Percentiles rank a stretch among this genome's conserved stretches.
Evolutionary conservation across 352 stramenopile species (phyloP).

Genomic region (Phytophthora pistaciae): DNA sequence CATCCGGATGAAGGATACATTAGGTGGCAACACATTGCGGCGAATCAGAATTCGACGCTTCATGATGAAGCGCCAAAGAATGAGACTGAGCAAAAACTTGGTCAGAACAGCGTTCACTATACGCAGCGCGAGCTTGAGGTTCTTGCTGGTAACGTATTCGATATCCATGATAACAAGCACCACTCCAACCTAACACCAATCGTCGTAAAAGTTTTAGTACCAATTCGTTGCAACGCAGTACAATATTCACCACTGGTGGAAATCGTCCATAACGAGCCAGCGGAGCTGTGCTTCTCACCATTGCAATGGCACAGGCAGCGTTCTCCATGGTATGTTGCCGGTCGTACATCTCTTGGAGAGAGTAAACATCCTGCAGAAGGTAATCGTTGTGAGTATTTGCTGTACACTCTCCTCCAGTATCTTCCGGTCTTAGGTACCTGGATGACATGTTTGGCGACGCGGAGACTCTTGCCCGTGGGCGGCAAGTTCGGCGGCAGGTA

Average conservation of each 20-base stretch:
- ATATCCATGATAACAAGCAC: constrained; percentile 79
- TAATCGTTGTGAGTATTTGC: neutral
- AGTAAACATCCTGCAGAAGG: constrained; percentile 59
- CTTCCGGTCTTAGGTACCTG: constrained; percentile 32
- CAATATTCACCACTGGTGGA: neutral
- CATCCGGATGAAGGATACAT: constrained; percentile 64
- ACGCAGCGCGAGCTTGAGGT: constrained; percentile 52
- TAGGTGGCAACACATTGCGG: constrained; percentile 63
- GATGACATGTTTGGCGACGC: constrained; percentile 64
- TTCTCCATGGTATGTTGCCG: constrained; percentile 71
- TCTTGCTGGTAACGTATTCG: constrained; percentile 46
- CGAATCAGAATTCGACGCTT: constrained; percentile 70
- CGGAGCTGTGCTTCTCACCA: constrained; percentile 23
- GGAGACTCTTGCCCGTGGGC: constrained; percentile 37
- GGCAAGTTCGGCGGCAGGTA: constrained; percentile 50
- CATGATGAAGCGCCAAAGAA: constrained; percentile 65
- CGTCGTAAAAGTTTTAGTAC: neutral
- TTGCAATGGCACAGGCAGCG: constrained; percentile 57
- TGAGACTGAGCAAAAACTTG: constrained; percentile 51
- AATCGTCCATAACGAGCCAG: neutral
- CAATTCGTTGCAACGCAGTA: neutral
- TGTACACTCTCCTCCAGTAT: neutral
- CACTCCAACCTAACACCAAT: constrained; percentile 48
- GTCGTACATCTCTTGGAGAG: constrained; percentile 71
- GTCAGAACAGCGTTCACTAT: constrained; percentile 55